Base-by-base conservation (phyloP, 306 rosid species). In the Astragalus membranaceus region DNA sequence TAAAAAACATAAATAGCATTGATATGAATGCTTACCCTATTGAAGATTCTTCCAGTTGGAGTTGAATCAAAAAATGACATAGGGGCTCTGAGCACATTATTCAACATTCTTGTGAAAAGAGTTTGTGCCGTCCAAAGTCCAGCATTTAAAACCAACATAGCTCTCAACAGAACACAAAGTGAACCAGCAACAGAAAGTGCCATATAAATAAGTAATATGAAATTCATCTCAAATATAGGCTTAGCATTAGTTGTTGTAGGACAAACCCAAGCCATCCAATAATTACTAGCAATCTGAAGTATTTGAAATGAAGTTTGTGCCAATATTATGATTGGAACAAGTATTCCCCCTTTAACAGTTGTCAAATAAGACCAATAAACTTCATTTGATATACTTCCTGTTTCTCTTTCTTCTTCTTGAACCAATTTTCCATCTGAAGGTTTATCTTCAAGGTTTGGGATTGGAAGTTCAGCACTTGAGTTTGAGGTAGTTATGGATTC, bases 261-360 rank as follows among this genome's bases (percentile, higher is more conserved):
- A 77, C 92, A 85, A 78, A 85, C 89, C 98, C 98, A 94, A 60
- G 97, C 95, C 89, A 94, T 94, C 98, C 98, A 94, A 57, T 88
- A 94, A 80, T 94, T 94, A 74, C 98, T 94, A 5, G 90, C 88
- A 81, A 94, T 82, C 79, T 94, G 98, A 69, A 90, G 83, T 20
- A 79, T 78, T 81, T 94, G 98, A 85, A 87, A 90, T 37, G 95
- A 88, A 64, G 89, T 79, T 42, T 94, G 98, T 44, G 96, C 97
- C 77, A 93, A 80, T 44, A 93, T 1, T 64, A 93, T 93, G 74
- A 93, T 8, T 41, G 98, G 98, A 78, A 94, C 68, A 1, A 94
- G 60, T 20, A 80, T 41, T 65, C 97, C 98, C 8, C 92, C 77
- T 84, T 84, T 94, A 64, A 84, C 87, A 20, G 69, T 75, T 17